Base-by-base conservation (phyloP, 2,329 filamentous ascomycete species). In the Didymella arachidicola region DNA sequence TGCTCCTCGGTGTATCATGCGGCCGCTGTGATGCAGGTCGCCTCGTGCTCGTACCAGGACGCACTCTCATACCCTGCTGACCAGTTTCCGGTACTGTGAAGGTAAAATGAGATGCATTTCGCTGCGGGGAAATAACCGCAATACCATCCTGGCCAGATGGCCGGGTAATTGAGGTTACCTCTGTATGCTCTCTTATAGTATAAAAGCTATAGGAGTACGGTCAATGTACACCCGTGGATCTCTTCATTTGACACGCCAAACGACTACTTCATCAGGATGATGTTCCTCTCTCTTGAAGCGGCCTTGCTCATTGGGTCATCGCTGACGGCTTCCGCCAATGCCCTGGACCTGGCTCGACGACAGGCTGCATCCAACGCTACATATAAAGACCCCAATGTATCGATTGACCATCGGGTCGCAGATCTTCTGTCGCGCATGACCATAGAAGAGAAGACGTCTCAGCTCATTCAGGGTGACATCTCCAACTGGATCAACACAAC, bases 371-470 rank as follows among this genome's bases (percentile, higher is more conserved):
- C 63, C 36, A 72, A 74, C 62, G 73, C 72, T 22, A 73, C 69
- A 6, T 91, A 90, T 81, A 90, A 89, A 71, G 80, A 91, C 70
- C 78, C 87, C 5, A 80, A 80, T 55, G 85, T 87, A 6, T 78
- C 85, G 7, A 79, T 91, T 14, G 86, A 90, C 50, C 84, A 83
- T 48, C 82, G 90, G 59, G 84, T 92, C 11, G 74, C 83, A 10
- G 89, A 92, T 72, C 82, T 93, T 5, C 77, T 93, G 51, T 84
- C 84, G 12, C 84, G 87, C 25, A 93, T 93, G 90, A 91, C 87
- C 0, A 83, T 91, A 53, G 82, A 89, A 68, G 90, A 93, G 59
- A 93, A 93, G 78, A 84, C 86, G 43, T 83, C 87, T 1, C 90
- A 92, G 72, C 79, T 81, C n/a, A 75, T 81, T 47, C 79, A 81